Conservation (phyloP, 768 basidiomycete species). For the Saitozyma podzolica region DNA sequence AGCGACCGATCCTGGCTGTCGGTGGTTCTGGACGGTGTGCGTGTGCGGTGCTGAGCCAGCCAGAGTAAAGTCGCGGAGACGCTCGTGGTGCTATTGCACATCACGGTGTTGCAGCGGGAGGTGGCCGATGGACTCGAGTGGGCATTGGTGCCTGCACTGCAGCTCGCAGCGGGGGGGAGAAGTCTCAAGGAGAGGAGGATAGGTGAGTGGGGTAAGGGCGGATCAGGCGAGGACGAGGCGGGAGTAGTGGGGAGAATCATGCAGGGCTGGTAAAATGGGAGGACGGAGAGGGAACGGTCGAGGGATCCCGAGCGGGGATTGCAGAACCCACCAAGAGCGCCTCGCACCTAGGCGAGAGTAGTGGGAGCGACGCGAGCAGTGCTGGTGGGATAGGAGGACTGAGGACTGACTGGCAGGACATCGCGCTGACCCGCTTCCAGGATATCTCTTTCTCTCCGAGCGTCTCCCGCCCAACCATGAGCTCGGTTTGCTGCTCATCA, state of each 20-base stretch:
- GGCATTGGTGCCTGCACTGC: slow-evolving; percentile 30
- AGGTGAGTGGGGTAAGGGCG: slow-evolving; percentile 21
- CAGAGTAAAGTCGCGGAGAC: slow-evolving; percentile 33
- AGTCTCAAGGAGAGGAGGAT: slow-evolving; percentile 30
- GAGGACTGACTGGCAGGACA: too few species aligned
- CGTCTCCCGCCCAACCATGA: slow-evolving; percentile 33
- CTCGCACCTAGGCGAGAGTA: too few species aligned
- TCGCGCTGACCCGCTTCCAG: slow-evolving; percentile 8
- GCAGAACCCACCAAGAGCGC: too few species aligned
- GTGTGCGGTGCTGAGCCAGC: background rate
- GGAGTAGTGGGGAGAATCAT: background rate
- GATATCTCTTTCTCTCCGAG: slow-evolving; percentile 41
- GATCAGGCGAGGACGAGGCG: background rate
- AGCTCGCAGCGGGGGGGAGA: slow-evolving; percentile 31
- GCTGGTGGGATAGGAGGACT: too few species aligned
- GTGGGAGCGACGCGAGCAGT: too few species aligned
- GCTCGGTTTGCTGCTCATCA: slow-evolving; percentile 39
- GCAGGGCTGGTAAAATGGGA: too few species aligned
- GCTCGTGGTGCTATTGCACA: slow-evolving; percentile 38
- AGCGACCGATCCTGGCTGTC: background rate
- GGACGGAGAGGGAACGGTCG: too few species aligned
- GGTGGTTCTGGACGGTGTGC: background rate
- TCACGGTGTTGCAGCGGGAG: slow-evolving; percentile 14
- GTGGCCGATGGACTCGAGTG: slow-evolving; percentile 17
- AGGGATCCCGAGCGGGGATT: too few species aligned